Evolutionary conservation across 768 basidiomycete genomes (phyloP).

Genomic region (Podaxis mareebaensis): DNA sequence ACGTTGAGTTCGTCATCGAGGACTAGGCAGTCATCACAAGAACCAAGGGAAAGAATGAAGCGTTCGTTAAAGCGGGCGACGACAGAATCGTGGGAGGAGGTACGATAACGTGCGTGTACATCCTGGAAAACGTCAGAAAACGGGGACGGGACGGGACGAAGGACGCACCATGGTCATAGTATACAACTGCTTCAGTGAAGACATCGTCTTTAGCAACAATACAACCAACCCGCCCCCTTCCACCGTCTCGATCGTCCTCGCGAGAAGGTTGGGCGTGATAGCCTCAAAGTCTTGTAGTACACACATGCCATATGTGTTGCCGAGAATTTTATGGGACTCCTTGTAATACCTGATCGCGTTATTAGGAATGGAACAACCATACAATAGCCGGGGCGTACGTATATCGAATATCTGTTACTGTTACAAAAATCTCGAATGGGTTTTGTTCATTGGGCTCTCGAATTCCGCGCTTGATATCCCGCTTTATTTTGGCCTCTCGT

Average conservation of each 20-base stretch:
- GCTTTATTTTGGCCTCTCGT: slow-evolving; percentile 93
- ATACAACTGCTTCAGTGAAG: slow-evolving; percentile 87
- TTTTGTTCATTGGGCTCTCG: slow-evolving; percentile 94
- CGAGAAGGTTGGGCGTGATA: slow-evolving; percentile 94
- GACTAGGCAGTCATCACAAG: slow-evolving; percentile 89
- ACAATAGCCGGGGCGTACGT: slow-evolving; percentile 55
- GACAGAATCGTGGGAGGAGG: slow-evolving; percentile 85
- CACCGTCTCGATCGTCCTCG: slow-evolving; percentile 96
- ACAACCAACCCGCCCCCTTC: slow-evolving; percentile 93
- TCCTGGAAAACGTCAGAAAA: slow-evolving; percentile 56
- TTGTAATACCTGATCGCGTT: slow-evolving; percentile 77
- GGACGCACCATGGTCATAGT: slow-evolving; percentile 77
- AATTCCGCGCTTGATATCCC: slow-evolving; percentile 92
- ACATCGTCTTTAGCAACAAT: slow-evolving; percentile 92
- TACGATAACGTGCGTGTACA: slow-evolving; percentile 92
- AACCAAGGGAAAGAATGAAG: slow-evolving; percentile 95
- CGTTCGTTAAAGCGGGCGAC: slow-evolving; percentile 98
- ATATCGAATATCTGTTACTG: slow-evolving; percentile 98
- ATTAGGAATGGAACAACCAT: background rate
- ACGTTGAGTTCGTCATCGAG: slow-evolving; percentile 98
- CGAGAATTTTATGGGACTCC: slow-evolving; percentile 94
- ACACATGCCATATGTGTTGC: slow-evolving; percentile 97
- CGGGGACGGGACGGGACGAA: background rate
- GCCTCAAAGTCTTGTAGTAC: slow-evolving; percentile 98
- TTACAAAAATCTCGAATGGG: slow-evolving; percentile 97